A percentile compares a stretch with the other conserved stretches of the same genome.
These are phyloP conservation scores for Cardamine resedifolia DNA, from an alignment of 345 rosid species.

Conservation along the genomic window DNA sequence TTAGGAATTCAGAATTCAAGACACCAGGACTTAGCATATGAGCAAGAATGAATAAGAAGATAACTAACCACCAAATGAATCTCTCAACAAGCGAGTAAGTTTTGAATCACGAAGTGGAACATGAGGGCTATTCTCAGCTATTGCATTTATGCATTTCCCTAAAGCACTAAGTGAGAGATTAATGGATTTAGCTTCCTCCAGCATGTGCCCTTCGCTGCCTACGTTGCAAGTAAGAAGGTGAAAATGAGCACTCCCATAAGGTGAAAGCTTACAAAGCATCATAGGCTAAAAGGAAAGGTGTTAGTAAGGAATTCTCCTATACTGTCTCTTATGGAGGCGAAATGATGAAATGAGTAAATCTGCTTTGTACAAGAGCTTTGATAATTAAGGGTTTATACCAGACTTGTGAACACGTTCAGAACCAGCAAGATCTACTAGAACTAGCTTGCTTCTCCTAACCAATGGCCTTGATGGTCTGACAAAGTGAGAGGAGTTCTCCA, in stretches of 20 bases:
- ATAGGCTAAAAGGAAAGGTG: background rate
- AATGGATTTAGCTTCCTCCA: constrained; percentile 92
- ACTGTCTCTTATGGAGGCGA: background rate
- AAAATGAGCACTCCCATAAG: constrained; percentile 14
- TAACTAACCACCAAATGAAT: constrained; percentile 83
- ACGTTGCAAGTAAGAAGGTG: constrained; percentile 32
- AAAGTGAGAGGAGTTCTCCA: constrained; percentile 55
- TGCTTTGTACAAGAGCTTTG: constrained; percentile 15
- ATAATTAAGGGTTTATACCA: constrained; percentile 45
- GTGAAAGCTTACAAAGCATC: background rate
- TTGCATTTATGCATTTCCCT: constrained; percentile 90
- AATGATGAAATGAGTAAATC: constrained; percentile 2
- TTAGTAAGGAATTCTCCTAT: background rate
- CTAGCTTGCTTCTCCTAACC: constrained; percentile 87
- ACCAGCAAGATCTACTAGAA: constrained; percentile 95
- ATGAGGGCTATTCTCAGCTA: constrained; percentile 85
- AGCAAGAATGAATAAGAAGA: constrained; percentile 17
- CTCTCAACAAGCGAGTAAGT: constrained; percentile 81
- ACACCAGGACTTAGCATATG: constrained; percentile 1
- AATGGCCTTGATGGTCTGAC: constrained; percentile 71
- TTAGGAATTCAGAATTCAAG: constrained; percentile 18
- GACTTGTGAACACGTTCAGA: constrained; percentile 98
- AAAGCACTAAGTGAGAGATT: constrained; percentile 86
- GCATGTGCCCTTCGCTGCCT: constrained; percentile 89
- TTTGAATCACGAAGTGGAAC: constrained; percentile 90